Base-by-base conservation (phyloP, 192 early-diverging fungal genomes). In the Polychytrium aggregatum region DNA sequence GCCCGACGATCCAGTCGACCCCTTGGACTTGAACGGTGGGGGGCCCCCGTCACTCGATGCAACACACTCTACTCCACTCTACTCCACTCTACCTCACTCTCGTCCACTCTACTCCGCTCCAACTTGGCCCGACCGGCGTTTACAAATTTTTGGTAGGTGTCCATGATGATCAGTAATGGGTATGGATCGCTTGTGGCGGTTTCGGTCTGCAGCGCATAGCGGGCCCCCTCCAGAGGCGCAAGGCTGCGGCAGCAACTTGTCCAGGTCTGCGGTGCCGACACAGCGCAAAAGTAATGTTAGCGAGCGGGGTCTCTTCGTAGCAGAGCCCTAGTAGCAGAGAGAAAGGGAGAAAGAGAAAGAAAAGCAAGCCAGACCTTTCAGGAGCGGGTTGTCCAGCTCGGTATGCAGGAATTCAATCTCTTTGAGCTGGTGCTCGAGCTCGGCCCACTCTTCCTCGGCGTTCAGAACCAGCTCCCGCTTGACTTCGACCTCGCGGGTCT, bases 401-500 rank as follows among this genome's bases (percentile, higher is more conserved):
- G 18, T 42, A 28, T 43, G 49, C 39, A 61, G 20, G 10, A 28
- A 26, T 9, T 44, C 36, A 36, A 55, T 31, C 27, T 55, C 52
- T 38, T 56, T 50, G 0, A 62, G 53, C 39, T 56, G 44, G 21
- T 27, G 17, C 17, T 44, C 37, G 27, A 27, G 20, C 3, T 40
- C 25, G 0, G 36, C 17, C 16, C 56, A 16, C 27, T 62, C 54
- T 14, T 51, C 48, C 37, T 56, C 60, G 0, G 60, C 41, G 2
- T 47, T 42, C 0, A 62, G 44, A 13, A 62, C 37, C n/a, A 62
- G 51, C 7, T 56, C 60, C 11, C 47, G 22, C 34, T 62, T 62
- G 0, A 48, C 27, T 5, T 1, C 40, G 38, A 39, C n/a, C n/a
- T n/a, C n/a, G n/a, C n/a, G n/a, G n/a, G n/a, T n/a, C n/a, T n/a